Conservation (phyloP, 306 rosid species). For the Psophocarpus tetragonolobus region DNA sequence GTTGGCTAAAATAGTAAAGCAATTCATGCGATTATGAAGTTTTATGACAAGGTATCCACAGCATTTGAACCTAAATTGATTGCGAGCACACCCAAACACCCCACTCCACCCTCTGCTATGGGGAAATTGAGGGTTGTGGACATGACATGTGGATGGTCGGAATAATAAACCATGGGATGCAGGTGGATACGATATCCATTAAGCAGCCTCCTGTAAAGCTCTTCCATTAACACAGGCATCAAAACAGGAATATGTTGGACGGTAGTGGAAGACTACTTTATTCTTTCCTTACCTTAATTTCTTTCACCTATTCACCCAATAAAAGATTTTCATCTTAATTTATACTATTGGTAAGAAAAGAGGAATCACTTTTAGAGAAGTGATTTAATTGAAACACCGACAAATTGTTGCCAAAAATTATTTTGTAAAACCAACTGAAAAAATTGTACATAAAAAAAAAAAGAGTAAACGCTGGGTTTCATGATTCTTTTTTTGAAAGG, state of each 20-base stretch:
- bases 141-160: slow-evolving; percentile 7
- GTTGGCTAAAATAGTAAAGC: background rate
- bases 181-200: slow-evolving; percentile 2
- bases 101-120: background rate
- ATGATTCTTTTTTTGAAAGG: no score
- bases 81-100: background rate
- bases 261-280: slow-evolving; percentile 54
- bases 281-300: slow-evolving; percentile 52
- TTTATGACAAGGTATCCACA: slow-evolving; percentile 2
- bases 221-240: slow-evolving; percentile 40
- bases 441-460: background rate
- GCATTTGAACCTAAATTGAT: slow-evolving; percentile 12
- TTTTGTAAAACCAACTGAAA: background rate
- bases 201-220: slow-evolving; percentile 17
- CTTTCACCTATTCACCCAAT: slow-evolving; percentile 26
- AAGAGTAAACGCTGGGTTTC: no score
- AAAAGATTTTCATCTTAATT: background rate
- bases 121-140: background rate
- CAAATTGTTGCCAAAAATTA: background rate
- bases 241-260: slow-evolving; percentile 41
- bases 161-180: background rate
- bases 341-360: background rate
- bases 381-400: background rate
- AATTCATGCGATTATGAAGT: background rate
- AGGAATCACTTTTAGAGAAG: slow-evolving; percentile 6